These are phyloP conservation scores for Oehlia diaphana DNA, from an alignment of 192 early-diverging fungal genomes.

Conservation along the genomic window DNA sequence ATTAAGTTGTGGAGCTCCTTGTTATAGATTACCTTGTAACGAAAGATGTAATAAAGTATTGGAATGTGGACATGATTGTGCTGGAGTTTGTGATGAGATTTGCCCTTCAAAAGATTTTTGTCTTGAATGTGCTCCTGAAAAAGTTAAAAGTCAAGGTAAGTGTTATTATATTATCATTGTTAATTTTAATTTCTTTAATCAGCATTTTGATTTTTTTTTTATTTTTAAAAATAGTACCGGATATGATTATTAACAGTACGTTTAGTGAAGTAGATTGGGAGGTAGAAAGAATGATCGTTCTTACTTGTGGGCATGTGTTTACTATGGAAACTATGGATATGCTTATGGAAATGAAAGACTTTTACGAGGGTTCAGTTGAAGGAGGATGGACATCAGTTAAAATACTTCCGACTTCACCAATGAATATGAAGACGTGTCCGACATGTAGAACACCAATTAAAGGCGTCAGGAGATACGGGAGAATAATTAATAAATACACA, in stretches of 20 bases:
- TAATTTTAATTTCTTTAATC: no score
- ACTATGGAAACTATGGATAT: slow-evolving; percentile 56
- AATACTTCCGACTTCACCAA: not conserved
- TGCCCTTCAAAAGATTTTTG: slow-evolving; percentile 38
- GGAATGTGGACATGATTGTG: slow-evolving; percentile 54
- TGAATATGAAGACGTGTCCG: slow-evolving; percentile 5
- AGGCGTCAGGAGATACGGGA: slow-evolving; percentile 16
- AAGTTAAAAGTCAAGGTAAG: slow-evolving; percentile 22
- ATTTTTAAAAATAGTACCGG: no score
- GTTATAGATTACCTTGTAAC: slow-evolving; percentile 57
- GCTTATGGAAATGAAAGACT: slow-evolving; percentile 41
- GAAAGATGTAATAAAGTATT: slow-evolving; percentile 44
- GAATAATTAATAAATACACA: slow-evolving; percentile 15
- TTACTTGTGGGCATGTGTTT: slow-evolving; percentile 52
- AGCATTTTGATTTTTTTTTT: no score
- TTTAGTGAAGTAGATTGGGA: slow-evolving; percentile 34
- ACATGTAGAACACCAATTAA: slow-evolving; percentile 10
- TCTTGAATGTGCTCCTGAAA: slow-evolving; percentile 34
- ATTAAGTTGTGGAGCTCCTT: slow-evolving; percentile 57
- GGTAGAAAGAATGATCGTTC: slow-evolving; percentile 46
- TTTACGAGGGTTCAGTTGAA: slow-evolving; percentile 33
- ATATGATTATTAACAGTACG: no score
- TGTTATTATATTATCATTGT: not conserved
- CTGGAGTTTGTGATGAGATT: slow-evolving; percentile 48
- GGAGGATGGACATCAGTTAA: slow-evolving; percentile 1